phyloP scores from a whole-genome alignment of 495 filamentous ascomycete genomes.

The Xylaria bambusicola region DNA sequence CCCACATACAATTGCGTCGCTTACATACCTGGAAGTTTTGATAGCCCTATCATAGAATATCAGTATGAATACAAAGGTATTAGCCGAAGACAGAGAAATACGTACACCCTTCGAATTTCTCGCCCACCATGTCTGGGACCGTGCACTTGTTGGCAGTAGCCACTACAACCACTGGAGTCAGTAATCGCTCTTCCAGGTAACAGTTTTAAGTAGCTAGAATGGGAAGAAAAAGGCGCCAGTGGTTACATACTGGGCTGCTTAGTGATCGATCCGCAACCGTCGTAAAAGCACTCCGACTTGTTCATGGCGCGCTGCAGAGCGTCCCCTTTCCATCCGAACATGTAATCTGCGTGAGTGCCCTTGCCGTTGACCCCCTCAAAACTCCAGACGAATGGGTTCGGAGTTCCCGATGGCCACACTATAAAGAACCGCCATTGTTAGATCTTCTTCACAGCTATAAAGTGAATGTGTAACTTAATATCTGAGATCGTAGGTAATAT shows the following conservation, averaged over 20 bases:
- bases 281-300: constrained; percentile 43
- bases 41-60: constrained; percentile 2
- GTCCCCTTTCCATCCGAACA: constrained; percentile 50
- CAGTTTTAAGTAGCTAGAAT: no score
- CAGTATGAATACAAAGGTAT: not conserved
- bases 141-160: constrained; percentile 46
- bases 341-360: constrained; percentile 48
- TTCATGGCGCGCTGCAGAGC: constrained; percentile 47
- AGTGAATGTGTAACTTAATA: not conserved
- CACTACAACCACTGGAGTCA: no score
- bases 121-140: constrained; percentile 41
- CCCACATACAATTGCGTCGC: not conserved
- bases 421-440: not conserved
- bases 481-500: no score
- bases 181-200: no score
- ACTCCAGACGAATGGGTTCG: constrained; percentile 49
- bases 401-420: constrained; percentile 47
- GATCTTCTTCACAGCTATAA: not conserved
- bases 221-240: no score
- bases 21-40: constrained; percentile 13
- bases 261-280: constrained; percentile 45
- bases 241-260: constrained; percentile 47
- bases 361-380: constrained; percentile 47
- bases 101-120: constrained; percentile 41
- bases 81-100: not conserved